phyloP scores from a whole-genome alignment of 2,329 filamentous ascomycete genomes.

The Metarhizium rileyi region DNA sequence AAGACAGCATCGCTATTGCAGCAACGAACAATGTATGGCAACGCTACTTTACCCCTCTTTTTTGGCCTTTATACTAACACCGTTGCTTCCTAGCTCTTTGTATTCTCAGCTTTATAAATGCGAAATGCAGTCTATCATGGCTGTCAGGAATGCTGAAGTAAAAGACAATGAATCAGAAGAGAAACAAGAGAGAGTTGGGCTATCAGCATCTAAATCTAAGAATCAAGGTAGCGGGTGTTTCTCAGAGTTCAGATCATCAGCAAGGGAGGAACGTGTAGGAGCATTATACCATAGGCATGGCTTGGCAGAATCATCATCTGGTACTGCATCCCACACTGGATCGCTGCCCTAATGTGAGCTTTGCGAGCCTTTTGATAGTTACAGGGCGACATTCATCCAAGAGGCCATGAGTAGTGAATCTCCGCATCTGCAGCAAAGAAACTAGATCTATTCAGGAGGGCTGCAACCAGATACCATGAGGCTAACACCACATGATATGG shows the following conservation, averaged over 20 bases:
- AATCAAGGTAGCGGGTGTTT: background rate
- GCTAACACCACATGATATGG: background rate
- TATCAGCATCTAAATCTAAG: background rate
- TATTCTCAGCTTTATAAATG: conserved; percentile 63
- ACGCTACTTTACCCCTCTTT: background rate
- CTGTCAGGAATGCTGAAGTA: conserved; percentile 1
- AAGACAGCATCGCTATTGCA: conserved; percentile 98
- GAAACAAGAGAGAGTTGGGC: background rate
- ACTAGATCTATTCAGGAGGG: background rate
- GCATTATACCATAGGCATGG: conserved; percentile 1
- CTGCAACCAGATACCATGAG: background rate
- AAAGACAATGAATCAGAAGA: background rate
- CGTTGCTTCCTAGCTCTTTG: conserved; percentile 51
- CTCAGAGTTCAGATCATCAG: background rate
- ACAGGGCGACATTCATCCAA: background rate
- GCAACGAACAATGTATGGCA: conserved; percentile 93
- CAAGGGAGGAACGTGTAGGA: background rate
- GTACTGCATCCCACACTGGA: background rate
- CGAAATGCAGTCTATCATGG: background rate
- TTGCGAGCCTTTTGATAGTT: background rate
- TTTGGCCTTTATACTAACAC: conserved; percentile 4
- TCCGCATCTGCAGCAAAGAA: background rate
- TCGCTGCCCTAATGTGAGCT: background rate
- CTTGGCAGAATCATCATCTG: background rate
- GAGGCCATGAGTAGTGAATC: background rate